Evolutionary conservation across 164 flowering plant species (phyloP), one percentile per base, ranked within the genome.

Genomic region (Platanus orientalis): DNA sequence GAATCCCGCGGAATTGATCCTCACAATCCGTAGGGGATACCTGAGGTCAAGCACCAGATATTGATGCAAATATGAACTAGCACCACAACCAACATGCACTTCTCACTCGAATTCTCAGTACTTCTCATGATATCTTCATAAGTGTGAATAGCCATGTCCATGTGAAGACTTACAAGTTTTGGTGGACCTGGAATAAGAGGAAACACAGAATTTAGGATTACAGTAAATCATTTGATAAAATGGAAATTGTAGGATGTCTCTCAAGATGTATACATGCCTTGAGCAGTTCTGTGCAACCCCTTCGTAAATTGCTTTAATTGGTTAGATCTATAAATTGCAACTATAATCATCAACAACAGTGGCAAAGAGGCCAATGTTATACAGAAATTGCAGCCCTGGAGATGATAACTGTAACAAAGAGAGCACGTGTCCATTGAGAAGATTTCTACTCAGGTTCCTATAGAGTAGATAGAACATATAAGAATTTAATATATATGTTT

Each of bases 41-140:
- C n/a, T n/a, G n/a, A n/a, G n/a, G n/a, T n/a, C n/a, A n/a, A n/a
- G n/a, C n/a, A n/a, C n/a, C n/a, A n/a, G n/a, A n/a, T n/a, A n/a
- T n/a, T n/a, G n/a, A n/a, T n/a, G n/a, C n/a, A n/a, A n/a, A n/a
- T n/a, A n/a, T n/a, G n/a, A n/a, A n/a, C n/a, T n/a, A 47, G 97
- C 95, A 56, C 98, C 98, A 69, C 81, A 87, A 26, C 97, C 98
- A 29, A 94, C 0, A 91, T 85, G 70, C 82, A 90, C 69, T 91
- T 94, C 75, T 87, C 95, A 70, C 70, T 89, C 32, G 89, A 76
- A 63, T 94, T 91, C 70, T 94, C 97, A 7, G 97, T 94, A 60
- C 77, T 66, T 64, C 98, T 82, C 90, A 91, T 81, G 14, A 94
- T 87, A 66, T 94, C 98, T 32, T 91, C 97, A 56, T 82, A 89